Evolutionary conservation across 192 early-diverging fungal genomes (phyloP).

Genomic region (Coemansia javaensis): DNA sequence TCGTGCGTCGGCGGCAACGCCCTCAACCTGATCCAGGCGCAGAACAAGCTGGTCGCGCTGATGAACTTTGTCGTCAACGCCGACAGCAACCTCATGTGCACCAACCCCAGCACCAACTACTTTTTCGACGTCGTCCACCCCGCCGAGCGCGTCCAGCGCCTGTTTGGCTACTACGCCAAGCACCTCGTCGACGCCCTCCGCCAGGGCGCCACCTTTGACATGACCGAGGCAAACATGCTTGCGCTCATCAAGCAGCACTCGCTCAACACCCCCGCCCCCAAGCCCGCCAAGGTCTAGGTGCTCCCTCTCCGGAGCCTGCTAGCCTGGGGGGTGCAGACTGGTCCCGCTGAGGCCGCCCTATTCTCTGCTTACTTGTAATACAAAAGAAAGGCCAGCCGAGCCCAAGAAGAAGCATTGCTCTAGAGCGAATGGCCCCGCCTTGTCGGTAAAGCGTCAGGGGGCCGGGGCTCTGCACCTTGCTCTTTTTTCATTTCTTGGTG

Average conservation of each 20-base stretch:
- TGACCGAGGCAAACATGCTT: constrained; percentile 22
- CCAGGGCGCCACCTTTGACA: constrained; percentile 6
- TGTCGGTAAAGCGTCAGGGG: too few species aligned
- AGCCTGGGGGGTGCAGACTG: too few species aligned
- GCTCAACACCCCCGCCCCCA: constrained; percentile 21
- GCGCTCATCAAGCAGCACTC: constrained; percentile 21
- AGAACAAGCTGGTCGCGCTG: constrained; percentile 32
- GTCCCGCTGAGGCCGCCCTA: too few species aligned
- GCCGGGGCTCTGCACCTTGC: too few species aligned
- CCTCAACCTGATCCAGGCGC: constrained; percentile 27
- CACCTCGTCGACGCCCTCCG: constrained; percentile 9
- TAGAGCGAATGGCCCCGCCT: too few species aligned
- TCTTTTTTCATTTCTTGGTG: too few species aligned
- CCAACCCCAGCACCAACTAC: constrained; percentile 32
- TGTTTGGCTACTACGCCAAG: constrained; percentile 39
- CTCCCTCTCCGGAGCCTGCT: too few species aligned
- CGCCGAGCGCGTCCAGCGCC: constrained; percentile 30
- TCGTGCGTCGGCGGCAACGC: constrained; percentile 37
- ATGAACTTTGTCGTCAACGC: constrained; percentile 25
- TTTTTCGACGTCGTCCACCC: constrained; percentile 47
- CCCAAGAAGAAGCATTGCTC: too few species aligned
- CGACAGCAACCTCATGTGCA: constrained; percentile 34
- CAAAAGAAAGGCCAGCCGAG: too few species aligned
- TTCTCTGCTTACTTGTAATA: too few species aligned
- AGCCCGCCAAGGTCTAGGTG: constrained; percentile 12